Conservation (phyloP, 2,329 filamentous ascomycete genomes). For the Pyrenophora seminiperda region DNA sequence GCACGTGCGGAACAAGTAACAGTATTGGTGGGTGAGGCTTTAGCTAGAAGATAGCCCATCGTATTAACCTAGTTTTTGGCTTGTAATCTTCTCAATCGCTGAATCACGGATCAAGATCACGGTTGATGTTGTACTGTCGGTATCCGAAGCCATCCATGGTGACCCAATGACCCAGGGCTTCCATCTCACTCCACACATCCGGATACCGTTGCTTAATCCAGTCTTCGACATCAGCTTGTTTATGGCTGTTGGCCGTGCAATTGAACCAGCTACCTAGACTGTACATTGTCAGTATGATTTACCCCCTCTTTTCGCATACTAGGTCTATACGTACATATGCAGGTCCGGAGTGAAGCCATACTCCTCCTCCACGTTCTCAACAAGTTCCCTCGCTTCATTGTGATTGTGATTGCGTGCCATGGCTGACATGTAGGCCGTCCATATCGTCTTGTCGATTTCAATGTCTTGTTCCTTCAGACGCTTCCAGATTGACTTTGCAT, state of each 20-base stretch:
- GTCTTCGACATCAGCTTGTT: constrained; percentile 71
- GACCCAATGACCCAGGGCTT: constrained; percentile 54
- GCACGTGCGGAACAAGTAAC: too few relatives aligned
- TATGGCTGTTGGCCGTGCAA: constrained; percentile 66
- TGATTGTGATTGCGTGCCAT: constrained; percentile 74
- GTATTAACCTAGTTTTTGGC: too few relatives aligned
- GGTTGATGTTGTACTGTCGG: constrained; percentile 43
- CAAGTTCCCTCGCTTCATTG: constrained; percentile 68
- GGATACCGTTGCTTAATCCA: constrained; percentile 76
- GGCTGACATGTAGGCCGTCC: constrained; percentile 76
- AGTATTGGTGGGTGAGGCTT: too few relatives aligned
- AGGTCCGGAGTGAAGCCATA: constrained; percentile 70
- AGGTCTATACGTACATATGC: constrained; percentile 67
- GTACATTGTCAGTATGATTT: constrained; percentile 18
- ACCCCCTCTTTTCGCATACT: background rate
- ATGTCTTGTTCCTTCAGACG: constrained; percentile 76
- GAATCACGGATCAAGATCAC: constrained; percentile 41
- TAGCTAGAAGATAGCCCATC: too few relatives aligned
- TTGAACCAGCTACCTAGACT: constrained; percentile 80
- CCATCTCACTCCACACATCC: constrained; percentile 69
- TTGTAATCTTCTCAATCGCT: background rate
- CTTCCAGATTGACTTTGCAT: constrained; percentile 67
- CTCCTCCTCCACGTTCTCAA: constrained; percentile 69
- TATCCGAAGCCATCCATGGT: constrained; percentile 47
- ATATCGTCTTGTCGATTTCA: constrained; percentile 73